Evolutionary conservation across 192 early-diverging fungal genomes (phyloP).

Genomic region (Ramicandelaber brevisporus): DNA sequence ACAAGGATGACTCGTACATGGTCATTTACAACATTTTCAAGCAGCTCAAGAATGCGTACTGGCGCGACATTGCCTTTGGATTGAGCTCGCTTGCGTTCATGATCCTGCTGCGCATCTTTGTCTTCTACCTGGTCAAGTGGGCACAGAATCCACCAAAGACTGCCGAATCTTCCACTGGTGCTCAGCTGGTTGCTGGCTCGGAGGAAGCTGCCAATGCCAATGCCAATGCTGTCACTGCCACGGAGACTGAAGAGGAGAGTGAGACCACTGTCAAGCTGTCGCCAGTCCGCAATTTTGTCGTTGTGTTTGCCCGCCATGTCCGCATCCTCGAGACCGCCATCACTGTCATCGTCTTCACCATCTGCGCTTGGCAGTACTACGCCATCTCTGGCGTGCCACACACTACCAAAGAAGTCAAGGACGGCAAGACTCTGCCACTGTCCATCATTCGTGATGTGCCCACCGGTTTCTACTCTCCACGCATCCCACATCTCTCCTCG

Average conservation of each 20-base stretch:
- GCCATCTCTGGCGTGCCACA: constrained; percentile 43
- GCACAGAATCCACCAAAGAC: no score
- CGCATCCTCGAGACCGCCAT: constrained; percentile 47
- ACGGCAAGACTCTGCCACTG: constrained; percentile 17
- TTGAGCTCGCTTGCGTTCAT: constrained; percentile 11
- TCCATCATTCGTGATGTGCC: constrained; percentile 47
- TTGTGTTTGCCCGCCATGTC: constrained; percentile 17
- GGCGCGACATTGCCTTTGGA: constrained; percentile 7
- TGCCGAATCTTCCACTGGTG: no score
- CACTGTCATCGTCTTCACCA: constrained; percentile 46
- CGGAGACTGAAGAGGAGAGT: no score
- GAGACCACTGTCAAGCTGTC: no score
- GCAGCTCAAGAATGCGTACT: constrained; percentile 12
- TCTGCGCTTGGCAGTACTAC: no score
- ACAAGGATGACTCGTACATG: constrained; percentile 37
- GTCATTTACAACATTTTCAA: constrained; percentile 46
- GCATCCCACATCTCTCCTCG: constrained; percentile 21
- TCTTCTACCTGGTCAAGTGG: constrained; percentile 16
- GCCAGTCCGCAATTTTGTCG: constrained; percentile 10
- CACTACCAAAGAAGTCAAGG: constrained; percentile 7
- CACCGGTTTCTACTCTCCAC: constrained; percentile 35
- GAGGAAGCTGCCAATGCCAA: no score
- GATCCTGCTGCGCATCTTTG: no score
- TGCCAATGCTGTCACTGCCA: no score
- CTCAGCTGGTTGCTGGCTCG: no score